Conservation (phyloP, 441 rosid species). For the Croton laevigatus region DNA sequence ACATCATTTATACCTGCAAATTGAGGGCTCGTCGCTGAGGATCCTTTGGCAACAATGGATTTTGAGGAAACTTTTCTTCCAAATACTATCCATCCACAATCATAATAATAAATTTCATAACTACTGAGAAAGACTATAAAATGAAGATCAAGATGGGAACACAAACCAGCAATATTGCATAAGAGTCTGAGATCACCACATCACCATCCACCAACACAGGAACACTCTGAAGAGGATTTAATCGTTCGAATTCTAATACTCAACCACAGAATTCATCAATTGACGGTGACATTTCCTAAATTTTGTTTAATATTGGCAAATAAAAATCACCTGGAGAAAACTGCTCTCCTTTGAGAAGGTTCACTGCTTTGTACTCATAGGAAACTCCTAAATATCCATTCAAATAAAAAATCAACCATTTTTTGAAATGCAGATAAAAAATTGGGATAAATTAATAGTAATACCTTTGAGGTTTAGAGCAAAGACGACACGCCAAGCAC, state of each 20-base stretch:
- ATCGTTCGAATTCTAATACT: conserved; percentile 44
- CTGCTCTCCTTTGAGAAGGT: conserved; percentile 44
- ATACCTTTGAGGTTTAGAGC: conserved; percentile 55
- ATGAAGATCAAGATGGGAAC: conserved; percentile 3
- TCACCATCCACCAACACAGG: conserved; percentile 56
- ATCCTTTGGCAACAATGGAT: conserved; percentile 45
- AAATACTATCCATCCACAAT: conserved; percentile 37
- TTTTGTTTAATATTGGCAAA: background rate
- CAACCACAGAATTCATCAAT: conserved; percentile 11
- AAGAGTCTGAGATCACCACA: conserved; percentile 51
- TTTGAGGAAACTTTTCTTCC: conserved; percentile 57
- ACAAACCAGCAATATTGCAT: conserved; percentile 52
- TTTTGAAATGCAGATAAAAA: too few relatives aligned
- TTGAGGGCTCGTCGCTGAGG: conserved; percentile 40
- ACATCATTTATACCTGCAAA: conserved; percentile 39
- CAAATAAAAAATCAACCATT: background rate
- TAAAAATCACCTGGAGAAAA: conserved; percentile 37
- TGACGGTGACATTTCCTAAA: background rate
- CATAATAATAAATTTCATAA: conserved; percentile 2
- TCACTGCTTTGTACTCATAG: conserved; percentile 46
- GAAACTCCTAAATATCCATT: conserved; percentile 36
- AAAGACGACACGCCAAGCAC: conserved; percentile 67
- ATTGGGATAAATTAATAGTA: too few relatives aligned
- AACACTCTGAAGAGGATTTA: conserved; percentile 49
- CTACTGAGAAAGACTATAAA: too few relatives aligned